Conservation (phyloP, 1,284 basidiomycete species). For the Trichosporon inkin region DNA sequence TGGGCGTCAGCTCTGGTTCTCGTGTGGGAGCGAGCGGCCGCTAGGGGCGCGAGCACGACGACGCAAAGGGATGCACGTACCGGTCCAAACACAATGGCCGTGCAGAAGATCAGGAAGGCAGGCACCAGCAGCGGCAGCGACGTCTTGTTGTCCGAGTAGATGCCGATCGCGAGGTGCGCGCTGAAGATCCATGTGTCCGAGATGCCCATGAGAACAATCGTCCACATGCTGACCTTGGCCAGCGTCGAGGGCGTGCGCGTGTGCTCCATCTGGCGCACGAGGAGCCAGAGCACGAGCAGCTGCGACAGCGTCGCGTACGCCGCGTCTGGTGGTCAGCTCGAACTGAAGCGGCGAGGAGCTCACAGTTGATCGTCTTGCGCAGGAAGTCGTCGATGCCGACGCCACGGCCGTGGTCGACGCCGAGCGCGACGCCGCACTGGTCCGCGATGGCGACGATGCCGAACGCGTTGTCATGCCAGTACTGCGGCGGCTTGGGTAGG, state of each 20-base stretch:
- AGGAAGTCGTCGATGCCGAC: conserved; percentile 63
- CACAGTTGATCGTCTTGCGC: conserved; percentile 74
- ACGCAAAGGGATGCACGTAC: conserved; percentile 28
- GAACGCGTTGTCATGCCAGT: conserved; percentile 50
- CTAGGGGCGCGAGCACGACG: background rate
- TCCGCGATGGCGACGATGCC: conserved; percentile 67
- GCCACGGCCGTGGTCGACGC: conserved; percentile 63
- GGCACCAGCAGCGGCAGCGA: conserved; percentile 73
- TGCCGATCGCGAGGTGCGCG: conserved; percentile 76
- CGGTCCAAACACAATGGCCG: conserved; percentile 48
- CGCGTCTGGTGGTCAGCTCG: conserved; percentile 49
- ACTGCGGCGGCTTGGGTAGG: conserved; percentile 33
- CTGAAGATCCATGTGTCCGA: conserved; percentile 77
- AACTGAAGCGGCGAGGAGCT: conserved; percentile 35
- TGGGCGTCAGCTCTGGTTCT: conserved; percentile 43
- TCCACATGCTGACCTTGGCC: conserved; percentile 72
- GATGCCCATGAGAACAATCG: conserved; percentile 69
- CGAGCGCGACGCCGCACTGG: conserved; percentile 70
- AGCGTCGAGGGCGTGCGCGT: conserved; percentile 74
- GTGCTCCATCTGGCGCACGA: conserved; percentile 66
- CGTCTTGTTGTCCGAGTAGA: conserved; percentile 70
- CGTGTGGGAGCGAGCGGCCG: background rate
- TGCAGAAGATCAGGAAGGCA: conserved; percentile 61
- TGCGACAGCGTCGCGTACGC: conserved; percentile 65
- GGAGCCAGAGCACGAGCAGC: conserved; percentile 62